Base-by-base conservation (phyloP, 345 rosid genomes). In the Abelmoschus esculentus region DNA sequence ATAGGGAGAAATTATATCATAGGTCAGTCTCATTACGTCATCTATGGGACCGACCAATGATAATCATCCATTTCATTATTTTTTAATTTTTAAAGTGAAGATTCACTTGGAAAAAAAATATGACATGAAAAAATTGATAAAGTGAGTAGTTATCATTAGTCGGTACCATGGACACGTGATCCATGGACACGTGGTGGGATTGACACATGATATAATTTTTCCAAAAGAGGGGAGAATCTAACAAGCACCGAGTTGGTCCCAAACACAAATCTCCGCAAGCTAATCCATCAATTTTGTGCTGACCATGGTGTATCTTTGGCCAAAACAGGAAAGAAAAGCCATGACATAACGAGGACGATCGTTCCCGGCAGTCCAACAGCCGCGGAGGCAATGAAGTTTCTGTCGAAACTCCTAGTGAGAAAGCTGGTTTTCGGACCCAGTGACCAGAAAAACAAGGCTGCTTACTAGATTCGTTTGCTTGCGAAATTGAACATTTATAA, bases 161-260 rank as follows among this genome's bases (percentile, higher is more conserved):
- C n/a, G n/a, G n/a, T n/a, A n/a, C n/a, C n/a, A n/a, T n/a, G n/a
- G n/a, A n/a, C n/a, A n/a, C n/a, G n/a, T n/a, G n/a, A n/a, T n/a
- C n/a, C n/a, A n/a, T n/a, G n/a, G n/a, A n/a, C n/a, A n/a, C n/a
- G n/a, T n/a, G n/a, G n/a, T n/a, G n/a, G n/a, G n/a, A n/a, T n/a
- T n/a, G n/a, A n/a, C n/a, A n/a, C n/a, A n/a, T n/a, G n/a, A n/a
- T n/a, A n/a, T n/a, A n/a, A n/a, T n/a, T n/a, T n/a, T n/a, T n/a
- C 98, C 13, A 90, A 84, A 77, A 88, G 95, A 56, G 88, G 95
- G 47, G 89, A 84, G 85, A 80, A 66, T 72, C 82, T 92, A 18
- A n/a, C 73, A 0, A 82, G 44, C 73, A 79, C 84, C 12, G 91
- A 83, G 46, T 64, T 92, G 3, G 80, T 92, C 31, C 87, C 91